These are phyloP conservation scores for Paraphaeosphaeria minitans DNA, from an alignment of 2,329 filamentous ascomycete genomes.

Conservation along the genomic window DNA sequence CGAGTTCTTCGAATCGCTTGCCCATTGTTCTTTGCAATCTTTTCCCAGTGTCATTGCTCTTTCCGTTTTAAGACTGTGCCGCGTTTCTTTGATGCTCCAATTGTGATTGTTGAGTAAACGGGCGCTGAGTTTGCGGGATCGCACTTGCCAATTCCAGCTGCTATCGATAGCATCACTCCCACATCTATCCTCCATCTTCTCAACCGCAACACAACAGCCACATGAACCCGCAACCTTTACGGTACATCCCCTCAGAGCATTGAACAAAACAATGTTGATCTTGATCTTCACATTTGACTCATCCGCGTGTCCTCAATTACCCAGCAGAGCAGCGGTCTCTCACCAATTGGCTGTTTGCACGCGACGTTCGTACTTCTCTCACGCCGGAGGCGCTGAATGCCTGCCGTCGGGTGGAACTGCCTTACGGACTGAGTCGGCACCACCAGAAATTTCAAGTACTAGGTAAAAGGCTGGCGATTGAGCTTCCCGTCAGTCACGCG, in stretches of 20 bases:
- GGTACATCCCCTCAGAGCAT: neutral
- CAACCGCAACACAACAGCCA: neutral
- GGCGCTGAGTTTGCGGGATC: neutral
- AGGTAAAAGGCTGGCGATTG: neutral
- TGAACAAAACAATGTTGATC: neutral
- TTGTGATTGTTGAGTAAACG: neutral
- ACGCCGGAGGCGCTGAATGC: neutral
- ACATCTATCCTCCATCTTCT: too few species aligned
- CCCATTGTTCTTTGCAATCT: too few species aligned
- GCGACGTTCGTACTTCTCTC: neutral
- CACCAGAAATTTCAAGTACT: neutral
- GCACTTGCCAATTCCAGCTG: neutral
- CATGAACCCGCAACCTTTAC: conserved; percentile 10
- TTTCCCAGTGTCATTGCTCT: too few species aligned
- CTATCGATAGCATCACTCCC: neutral
- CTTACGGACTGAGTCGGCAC: neutral
- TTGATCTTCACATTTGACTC: neutral
- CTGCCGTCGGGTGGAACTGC: neutral
- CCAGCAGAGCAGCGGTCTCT: neutral
- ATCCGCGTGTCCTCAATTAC: neutral
- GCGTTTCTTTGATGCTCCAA: neutral
- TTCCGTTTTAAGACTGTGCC: neutral
- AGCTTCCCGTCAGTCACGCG: neutral
- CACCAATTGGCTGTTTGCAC: neutral
- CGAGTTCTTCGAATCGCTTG: too few species aligned